Conservation (phyloP, 179 eudicot species). For the Carnegiea gigantea region DNA sequence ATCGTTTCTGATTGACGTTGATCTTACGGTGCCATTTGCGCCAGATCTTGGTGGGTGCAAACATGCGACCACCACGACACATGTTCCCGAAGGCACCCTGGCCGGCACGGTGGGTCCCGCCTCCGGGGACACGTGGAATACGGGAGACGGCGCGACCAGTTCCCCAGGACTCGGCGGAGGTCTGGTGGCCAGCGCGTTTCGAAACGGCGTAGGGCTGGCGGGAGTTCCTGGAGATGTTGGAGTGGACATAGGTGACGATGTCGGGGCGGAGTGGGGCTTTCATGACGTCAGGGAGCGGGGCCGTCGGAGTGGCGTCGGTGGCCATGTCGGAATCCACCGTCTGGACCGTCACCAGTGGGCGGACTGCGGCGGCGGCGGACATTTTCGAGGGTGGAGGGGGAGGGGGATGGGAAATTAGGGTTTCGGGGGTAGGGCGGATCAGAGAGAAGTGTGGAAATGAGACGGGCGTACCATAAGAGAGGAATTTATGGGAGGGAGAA, state of each 20-base stretch:
- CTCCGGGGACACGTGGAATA: slow-evolving; percentile 94
- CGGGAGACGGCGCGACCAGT: slow-evolving; percentile 97
- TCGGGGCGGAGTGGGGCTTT: slow-evolving; percentile 75
- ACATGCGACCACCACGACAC: slow-evolving; percentile 97
- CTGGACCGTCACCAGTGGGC: slow-evolving; percentile 68
- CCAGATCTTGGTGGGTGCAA: slow-evolving; percentile 90
- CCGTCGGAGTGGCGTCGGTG: slow-evolving; percentile 40
- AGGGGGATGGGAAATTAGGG: slow-evolving; percentile 15
- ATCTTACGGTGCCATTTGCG: slow-evolving; percentile 72
- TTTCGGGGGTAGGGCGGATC: neutral
- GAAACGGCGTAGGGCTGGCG: slow-evolving; percentile 97
- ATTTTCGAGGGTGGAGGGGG: slow-evolving; percentile 27
- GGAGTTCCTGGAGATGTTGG: slow-evolving; percentile 65
- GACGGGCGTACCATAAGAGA: neutral
- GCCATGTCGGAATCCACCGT: slow-evolving; percentile 62
- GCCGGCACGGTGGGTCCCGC: slow-evolving; percentile 96
- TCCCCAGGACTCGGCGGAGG: slow-evolving; percentile 98
- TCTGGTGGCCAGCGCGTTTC: slow-evolving; percentile 78
- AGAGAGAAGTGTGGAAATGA: neutral
- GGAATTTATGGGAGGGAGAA: neutral
- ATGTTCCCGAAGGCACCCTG: slow-evolving; percentile 97
- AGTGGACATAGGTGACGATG: slow-evolving; percentile 64
- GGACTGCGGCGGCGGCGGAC: slow-evolving; percentile 66
- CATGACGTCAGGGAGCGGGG: slow-evolving; percentile 66
- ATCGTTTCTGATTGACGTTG: slow-evolving; percentile 70